phyloP scores from a whole-genome alignment of 352 stramenopile genomes.

The Globisporangium parvum region DNA sequence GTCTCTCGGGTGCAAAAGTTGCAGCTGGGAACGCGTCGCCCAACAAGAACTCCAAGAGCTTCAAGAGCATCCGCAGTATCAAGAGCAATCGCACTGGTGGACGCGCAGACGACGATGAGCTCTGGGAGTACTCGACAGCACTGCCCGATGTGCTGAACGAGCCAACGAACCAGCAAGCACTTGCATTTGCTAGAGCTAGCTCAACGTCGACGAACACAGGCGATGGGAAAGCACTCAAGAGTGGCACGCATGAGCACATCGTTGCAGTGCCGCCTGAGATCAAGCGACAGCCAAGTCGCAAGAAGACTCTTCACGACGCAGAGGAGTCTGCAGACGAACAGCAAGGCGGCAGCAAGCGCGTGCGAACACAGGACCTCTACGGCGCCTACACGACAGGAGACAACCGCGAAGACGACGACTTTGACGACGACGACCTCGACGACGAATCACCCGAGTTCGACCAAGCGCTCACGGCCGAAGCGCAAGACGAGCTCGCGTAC shows the following conservation, averaged over 20 bases:
- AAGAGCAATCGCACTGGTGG: conserved; percentile 7
- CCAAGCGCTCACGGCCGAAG: conserved; percentile 17
- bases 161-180: background rate
- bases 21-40: conserved; percentile 3
- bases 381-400: conserved; percentile 3
- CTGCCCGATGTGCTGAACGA: conserved; percentile 1
- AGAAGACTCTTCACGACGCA: background rate
- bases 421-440: conserved; percentile 8
- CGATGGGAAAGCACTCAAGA: background rate
- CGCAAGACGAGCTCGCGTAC: conserved; percentile 64
- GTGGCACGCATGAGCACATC: background rate
- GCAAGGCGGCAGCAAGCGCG: background rate
- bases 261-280: background rate
- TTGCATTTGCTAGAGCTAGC: background rate
- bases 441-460: conserved; percentile 18
- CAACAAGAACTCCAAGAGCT: conserved; percentile 6
- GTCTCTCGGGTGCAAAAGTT: conserved; percentile 1
- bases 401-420: conserved; percentile 3
- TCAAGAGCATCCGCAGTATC: conserved; percentile 6
- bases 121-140: conserved; percentile 9
- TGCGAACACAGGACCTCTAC: conserved; percentile 4
- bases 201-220: too few relatives aligned
- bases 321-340: background rate
- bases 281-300: conserved; percentile 4
- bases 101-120: background rate